These are phyloP conservation scores for Triticum turgidum DNA, from an alignment of 176 grass and related monocot species.

Conservation along the genomic window DNA sequence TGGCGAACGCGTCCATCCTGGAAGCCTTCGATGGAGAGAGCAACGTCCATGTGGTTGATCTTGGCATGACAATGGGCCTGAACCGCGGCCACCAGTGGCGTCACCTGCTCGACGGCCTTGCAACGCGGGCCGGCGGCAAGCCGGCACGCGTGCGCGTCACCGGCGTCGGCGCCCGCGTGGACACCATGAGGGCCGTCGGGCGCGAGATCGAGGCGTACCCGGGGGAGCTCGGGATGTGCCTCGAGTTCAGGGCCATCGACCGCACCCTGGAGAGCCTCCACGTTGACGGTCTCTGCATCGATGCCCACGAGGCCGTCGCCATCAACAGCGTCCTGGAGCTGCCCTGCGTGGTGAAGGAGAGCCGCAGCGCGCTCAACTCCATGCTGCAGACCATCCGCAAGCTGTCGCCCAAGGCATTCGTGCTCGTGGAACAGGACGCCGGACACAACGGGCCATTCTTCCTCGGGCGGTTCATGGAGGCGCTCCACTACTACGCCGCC, in stretches of 20 bases:
- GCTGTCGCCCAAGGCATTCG: constrained; percentile 46
- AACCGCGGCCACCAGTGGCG: constrained; percentile 56
- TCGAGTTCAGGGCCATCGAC: constrained; percentile 53
- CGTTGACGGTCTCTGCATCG: constrained; percentile 36
- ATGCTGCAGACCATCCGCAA: constrained; percentile 56
- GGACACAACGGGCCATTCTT: constrained; percentile 76
- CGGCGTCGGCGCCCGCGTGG: constrained; percentile 34
- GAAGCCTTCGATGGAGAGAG: constrained; percentile 71
- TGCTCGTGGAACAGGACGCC: constrained; percentile 73
- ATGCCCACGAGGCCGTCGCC: constrained; percentile 39
- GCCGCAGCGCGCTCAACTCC: constrained; percentile 63
- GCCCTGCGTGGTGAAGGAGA: constrained; percentile 76
- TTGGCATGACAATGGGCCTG: constrained; percentile 65
- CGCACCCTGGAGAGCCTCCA: constrained; percentile 52
- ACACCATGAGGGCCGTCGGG: constrained; percentile 37
- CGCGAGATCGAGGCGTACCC: constrained; percentile 42
- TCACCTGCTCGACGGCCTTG: constrained; percentile 49
- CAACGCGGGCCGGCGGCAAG: constrained; percentile 7
- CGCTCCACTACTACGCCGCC: constrained; percentile 75
- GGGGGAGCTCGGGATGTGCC: constrained; percentile 24
- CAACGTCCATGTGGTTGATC: constrained; percentile 57
- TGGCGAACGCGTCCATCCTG: constrained; percentile 59
- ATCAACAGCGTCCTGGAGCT: constrained; percentile 70
- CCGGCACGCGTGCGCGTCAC: constrained; percentile 49
- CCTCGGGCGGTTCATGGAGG: constrained; percentile 74